Base-by-base conservation (phyloP, 352 stramenopile species). In the Phytophthora podocarpi region DNA sequence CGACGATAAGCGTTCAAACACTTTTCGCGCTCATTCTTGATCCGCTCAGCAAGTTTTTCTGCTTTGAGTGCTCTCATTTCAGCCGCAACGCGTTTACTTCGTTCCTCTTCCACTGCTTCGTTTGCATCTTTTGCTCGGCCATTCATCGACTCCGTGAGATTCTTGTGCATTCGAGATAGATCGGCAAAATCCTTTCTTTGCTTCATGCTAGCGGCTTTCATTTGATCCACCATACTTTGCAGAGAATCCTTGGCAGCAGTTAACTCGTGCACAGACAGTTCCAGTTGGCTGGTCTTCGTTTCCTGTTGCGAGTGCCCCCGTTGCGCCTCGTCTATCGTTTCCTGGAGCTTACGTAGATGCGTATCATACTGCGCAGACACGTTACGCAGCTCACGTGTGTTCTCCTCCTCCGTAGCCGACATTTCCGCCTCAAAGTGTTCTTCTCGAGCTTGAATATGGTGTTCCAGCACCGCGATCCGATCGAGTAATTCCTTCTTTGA, bases 91-190 rank as follows among this genome's bases (percentile, higher is more conserved):
- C 63, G 42, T 26, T 61, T 74, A 11, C 46, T 18, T 27, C 67
- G 61, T 30, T 89, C 80, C 12, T 78, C 55, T 49, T 64, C 59
- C 16, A 85, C 20, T 4, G 56, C 64, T 32, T 64, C 46, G 3
- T 81, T 75, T 61, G 59, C 64, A 20, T 40, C 26, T n/a, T 57
- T 21, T 8, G 55, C 40, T 37, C 64, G 64, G 16, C 10, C 21
- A 62, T 65, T 55, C 64, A 89, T 84, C 0, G 79, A 67, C 9
- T 86, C 78, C 1, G 59, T 66, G 13, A 89, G 40, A 30, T 85
- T 90, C 67, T 85, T 89, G 69, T 91, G 72, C 62, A 90, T 86
- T 12, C 82, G 72, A 9, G 78, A 67, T 18, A 91, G 41, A 55
- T 90, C 79, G 15, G 68, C 82, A 45, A 89, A 85, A 20, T 86